phyloP scores from a whole-genome alignment of 257 asterid species.

The Primulina tabacum region DNA sequence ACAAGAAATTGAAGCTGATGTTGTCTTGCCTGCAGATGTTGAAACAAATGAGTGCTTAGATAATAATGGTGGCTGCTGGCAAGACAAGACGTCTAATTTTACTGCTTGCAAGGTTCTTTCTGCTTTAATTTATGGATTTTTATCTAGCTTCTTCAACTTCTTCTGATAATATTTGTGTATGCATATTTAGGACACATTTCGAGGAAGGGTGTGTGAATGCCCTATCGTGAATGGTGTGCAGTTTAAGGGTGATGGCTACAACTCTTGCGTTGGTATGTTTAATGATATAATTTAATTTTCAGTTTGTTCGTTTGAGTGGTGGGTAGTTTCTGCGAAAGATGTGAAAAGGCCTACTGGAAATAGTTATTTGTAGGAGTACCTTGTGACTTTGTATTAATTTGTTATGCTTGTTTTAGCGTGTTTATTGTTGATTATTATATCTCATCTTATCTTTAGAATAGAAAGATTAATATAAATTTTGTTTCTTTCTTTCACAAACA shows the following conservation, averaged over 20 bases:
- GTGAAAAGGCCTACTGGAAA: background rate
- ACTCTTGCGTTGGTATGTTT: conserved; percentile 44
- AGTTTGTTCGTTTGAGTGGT: background rate
- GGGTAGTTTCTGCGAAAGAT: background rate
- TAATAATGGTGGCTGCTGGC: conserved; percentile 83
- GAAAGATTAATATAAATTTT: background rate
- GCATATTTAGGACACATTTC: conserved; percentile 40
- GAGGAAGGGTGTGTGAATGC: conserved; percentile 51
- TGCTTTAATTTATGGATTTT: background rate
- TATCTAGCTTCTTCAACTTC: background rate
- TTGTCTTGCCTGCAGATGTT: conserved; percentile 40
- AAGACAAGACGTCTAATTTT: conserved; percentile 50
- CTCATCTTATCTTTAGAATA: background rate
- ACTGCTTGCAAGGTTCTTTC: conserved; percentile 79
- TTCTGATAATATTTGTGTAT: conserved; percentile 11
- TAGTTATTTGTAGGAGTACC: background rate
- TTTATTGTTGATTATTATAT: background rate
- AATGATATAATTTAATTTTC: background rate
- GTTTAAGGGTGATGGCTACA: conserved; percentile 55
- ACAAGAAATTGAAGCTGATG: conserved; percentile 13
- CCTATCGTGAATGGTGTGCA: conserved; percentile 43
- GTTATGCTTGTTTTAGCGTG: background rate
- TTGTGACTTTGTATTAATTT: background rate
- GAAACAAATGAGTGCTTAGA: conserved; percentile 79
- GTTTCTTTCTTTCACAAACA: conserved; percentile 12